phyloP scores from a whole-genome alignment of 2,329 filamentous ascomycete genomes.

The Penicillium sp. region DNA sequence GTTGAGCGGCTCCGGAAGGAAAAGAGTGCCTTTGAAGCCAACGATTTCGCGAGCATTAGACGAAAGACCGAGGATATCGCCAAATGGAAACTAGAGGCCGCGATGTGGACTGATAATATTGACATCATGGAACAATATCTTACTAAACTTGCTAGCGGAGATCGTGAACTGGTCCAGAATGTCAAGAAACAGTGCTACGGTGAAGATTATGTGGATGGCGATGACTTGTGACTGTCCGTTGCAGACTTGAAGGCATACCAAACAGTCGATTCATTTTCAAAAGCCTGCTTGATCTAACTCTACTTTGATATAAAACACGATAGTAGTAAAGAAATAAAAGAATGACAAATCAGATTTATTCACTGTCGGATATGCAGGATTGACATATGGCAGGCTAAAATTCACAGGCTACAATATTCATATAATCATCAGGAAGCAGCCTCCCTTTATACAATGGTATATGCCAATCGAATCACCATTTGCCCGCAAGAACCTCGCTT shows the following conservation, averaged over 20 bases:
- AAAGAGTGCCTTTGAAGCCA: slow-evolving; percentile 30
- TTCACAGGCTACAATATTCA: neutral
- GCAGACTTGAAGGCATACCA: neutral
- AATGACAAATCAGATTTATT: neutral
- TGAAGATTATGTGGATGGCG: slow-evolving; percentile 53
- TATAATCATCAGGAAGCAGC: neutral
- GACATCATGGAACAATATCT: slow-evolving; percentile 41
- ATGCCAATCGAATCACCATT: neutral
- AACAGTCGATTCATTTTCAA: neutral
- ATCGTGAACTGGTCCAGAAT: slow-evolving; percentile 41
- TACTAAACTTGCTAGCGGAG: slow-evolving; percentile 35
- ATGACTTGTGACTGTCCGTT: slow-evolving; percentile 46
- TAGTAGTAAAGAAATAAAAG: neutral
- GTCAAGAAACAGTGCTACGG: slow-evolving; percentile 49
- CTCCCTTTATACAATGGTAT: neutral
- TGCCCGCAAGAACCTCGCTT: slow-evolving; percentile 31
- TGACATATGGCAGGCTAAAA: neutral
- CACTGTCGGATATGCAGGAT: neutral
- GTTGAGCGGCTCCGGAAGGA: slow-evolving; percentile 31
- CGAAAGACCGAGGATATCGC: slow-evolving; percentile 31
- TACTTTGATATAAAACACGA: neutral
- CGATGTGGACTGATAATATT: slow-evolving; percentile 44
- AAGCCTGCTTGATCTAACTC: neutral
- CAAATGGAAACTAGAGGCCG: slow-evolving; percentile 28
- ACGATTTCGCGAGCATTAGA: slow-evolving; percentile 27